Evolutionary conservation across 768 basidiomycete genomes (phyloP), one percentile per base, ranked within the genome.

Genomic region (Amanita rimosa): DNA sequence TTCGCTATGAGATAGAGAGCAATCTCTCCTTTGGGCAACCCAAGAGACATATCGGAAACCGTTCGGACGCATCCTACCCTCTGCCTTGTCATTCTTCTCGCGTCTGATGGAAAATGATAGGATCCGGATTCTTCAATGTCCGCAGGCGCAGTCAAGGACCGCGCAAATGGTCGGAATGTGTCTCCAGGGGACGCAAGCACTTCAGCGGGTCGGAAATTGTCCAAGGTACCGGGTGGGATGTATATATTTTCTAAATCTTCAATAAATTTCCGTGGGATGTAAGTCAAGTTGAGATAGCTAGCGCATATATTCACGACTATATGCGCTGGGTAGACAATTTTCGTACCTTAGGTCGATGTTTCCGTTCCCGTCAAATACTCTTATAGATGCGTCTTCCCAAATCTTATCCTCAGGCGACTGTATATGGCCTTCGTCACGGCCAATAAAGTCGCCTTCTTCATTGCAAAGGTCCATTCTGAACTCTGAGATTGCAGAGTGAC

Each of bases 1-100:
- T 87, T 85, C 4, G 63, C 57, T 14, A 68, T 72, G 0, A 87
- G 72, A 52, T 70, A 81, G 4, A 89, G 62, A 24, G 76, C 70
- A 3, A 85, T 65, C 31, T 76, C 66, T 43, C 76, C 67, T 56
- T 68, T 67, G 7, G 73, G 67, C 34, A 71, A 61, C 1, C 72
- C 69, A 17, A 70, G 53, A 2, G 63, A 58, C 8, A 56, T 57
- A 19, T 62, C 60, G 7, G 64, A 62, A 10, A 64, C 55, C 9
- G 63, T 64, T 22, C 61, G 60, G 44, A 65, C 62, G 29, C 63
- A 63, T 53, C 62, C 60, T 36, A 55, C 53, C 35, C 64, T 54
- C 10, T 60, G 24, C 58, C 55, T 60, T 52, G 62, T 42, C 57
- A 57, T 37, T 50, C 49, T 14, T 53, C 54, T 9, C 44, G 10